Conservation (phyloP, 176 grass and related monocot species). For the Cenchrus fungigraminus region DNA sequence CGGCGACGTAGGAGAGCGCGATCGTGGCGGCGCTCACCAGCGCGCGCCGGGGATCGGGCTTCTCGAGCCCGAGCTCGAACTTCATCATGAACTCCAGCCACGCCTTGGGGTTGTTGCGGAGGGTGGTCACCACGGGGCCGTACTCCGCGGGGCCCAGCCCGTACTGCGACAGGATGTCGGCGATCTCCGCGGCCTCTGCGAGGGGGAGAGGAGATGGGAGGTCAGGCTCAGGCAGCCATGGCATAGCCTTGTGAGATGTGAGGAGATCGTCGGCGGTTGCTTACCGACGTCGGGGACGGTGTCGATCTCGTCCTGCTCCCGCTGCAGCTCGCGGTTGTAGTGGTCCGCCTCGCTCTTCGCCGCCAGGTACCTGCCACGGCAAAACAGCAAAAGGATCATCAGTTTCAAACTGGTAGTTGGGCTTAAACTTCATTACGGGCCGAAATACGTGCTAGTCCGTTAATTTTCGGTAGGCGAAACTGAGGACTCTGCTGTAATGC, state of each 20-base stretch:
- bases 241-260: background rate
- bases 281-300: conserved; percentile 71
- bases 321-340: conserved; percentile 78
- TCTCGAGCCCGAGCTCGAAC: conserved; percentile 94
- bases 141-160: conserved; percentile 80
- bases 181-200: conserved; percentile 94
- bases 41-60: conserved; percentile 77
- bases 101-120: conserved; percentile 76
- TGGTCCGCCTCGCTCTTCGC: conserved; percentile 96
- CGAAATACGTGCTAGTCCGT: background rate
- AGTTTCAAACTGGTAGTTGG: background rate
- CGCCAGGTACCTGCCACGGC: conserved; percentile 73
- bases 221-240: background rate
- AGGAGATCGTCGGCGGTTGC: background rate
- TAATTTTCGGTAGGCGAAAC: background rate
- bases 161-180: conserved; percentile 74
- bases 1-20: conserved; percentile 68
- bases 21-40: conserved; percentile 81
- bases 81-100: conserved; percentile 99
- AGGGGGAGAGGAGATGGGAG: background rate
- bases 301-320: conserved; percentile 92
- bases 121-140: conserved; percentile 63
- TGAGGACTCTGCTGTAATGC: background rate
- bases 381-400: too few species aligned
- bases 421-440: background rate